phyloP scores from a whole-genome alignment of 2,329 filamentous ascomycete species.

The Bipolaris oryzae region DNA sequence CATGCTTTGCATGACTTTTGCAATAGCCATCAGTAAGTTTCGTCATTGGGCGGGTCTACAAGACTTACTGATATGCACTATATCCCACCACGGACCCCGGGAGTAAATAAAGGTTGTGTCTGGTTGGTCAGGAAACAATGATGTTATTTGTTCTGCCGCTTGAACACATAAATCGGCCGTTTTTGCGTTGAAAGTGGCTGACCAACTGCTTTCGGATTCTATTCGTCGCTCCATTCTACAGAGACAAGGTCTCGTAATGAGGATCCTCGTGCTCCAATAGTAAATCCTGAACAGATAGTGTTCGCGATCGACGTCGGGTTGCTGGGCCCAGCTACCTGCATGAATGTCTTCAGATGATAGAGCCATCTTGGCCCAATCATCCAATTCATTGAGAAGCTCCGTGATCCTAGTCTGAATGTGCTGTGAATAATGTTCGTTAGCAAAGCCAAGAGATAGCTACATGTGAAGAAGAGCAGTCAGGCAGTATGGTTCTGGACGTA shows the following conservation, averaged over 20 bases:
- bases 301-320: constrained; percentile 16
- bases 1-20: constrained; percentile 46
- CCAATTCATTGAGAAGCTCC: constrained; percentile 37
- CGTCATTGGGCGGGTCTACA: fast-evolving
- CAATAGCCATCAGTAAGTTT: background rate
- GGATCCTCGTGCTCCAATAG: constrained; percentile 45
- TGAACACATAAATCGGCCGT: constrained; percentile 43
- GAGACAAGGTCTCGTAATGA: constrained; percentile 49
- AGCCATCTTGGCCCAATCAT: constrained; percentile 39
- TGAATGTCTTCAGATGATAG: constrained; percentile 11
- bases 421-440: constrained; percentile 12
- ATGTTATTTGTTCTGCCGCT: constrained; percentile 41
- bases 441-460: background rate
- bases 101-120: constrained; percentile 36
- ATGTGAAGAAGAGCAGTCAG: background rate
- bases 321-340: constrained; percentile 22
- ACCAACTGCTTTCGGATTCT: constrained; percentile 30
- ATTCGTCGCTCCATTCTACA: constrained; percentile 46
- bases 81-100: constrained; percentile 50
- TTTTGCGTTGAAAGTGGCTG: constrained; percentile 41
- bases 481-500: constrained; percentile 4
- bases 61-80: constrained; percentile 43
- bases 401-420: constrained; percentile 41
- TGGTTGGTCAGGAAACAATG: constrained; percentile 41
- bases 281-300: constrained; percentile 30